These are phyloP conservation scores for Ustilago loliicola DNA, from an alignment of 1,284 basidiomycete genomes.

Conservation along the genomic window DNA sequence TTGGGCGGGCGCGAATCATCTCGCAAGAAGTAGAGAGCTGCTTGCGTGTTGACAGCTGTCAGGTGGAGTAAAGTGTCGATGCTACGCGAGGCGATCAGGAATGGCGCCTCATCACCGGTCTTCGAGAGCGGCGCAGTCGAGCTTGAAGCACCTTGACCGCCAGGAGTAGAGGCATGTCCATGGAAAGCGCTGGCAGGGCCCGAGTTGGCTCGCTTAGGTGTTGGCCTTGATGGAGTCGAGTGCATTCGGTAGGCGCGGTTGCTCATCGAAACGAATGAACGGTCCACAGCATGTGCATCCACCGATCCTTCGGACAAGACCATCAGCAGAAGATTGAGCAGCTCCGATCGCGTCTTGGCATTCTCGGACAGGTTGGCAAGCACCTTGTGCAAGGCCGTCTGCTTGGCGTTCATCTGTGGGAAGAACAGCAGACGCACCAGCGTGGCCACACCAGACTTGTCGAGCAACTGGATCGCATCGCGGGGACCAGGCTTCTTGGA, in stretches of 20 bases:
- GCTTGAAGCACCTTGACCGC: constrained; percentile 11
- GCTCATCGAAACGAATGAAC: constrained; percentile 88
- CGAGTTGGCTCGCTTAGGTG: constrained; percentile 52
- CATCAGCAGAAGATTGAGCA: constrained; percentile 90
- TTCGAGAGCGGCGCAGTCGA: constrained; percentile 62
- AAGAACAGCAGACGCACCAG: constrained; percentile 95
- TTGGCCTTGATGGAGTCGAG: constrained; percentile 59
- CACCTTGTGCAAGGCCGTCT: constrained; percentile 87
- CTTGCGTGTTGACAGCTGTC: constrained; percentile 59
- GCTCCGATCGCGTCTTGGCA: constrained; percentile 86
- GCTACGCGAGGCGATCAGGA: constrained; percentile 67
- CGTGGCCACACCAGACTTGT: constrained; percentile 88
- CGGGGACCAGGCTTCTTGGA: constrained; percentile 37
- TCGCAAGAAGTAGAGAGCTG: constrained; percentile 65
- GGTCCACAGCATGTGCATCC: constrained; percentile 90
- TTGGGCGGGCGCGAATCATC: constrained; percentile 61
- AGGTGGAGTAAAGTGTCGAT: constrained; percentile 66
- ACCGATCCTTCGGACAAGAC: constrained; percentile 95
- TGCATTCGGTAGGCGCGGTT: constrained; percentile 53
- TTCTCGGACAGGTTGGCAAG: constrained; percentile 97
- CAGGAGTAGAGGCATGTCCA: constrained; percentile 14
- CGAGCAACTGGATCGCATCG: constrained; percentile 93
- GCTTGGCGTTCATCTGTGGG: constrained; percentile 85
- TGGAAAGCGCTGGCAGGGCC: constrained; percentile 36
- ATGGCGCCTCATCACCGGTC: constrained; percentile 69